Evolutionary conservation across 345 rosid genomes (phyloP), one percentile per base, ranked within the genome.

Genomic region (Theobroma cacao): DNA sequence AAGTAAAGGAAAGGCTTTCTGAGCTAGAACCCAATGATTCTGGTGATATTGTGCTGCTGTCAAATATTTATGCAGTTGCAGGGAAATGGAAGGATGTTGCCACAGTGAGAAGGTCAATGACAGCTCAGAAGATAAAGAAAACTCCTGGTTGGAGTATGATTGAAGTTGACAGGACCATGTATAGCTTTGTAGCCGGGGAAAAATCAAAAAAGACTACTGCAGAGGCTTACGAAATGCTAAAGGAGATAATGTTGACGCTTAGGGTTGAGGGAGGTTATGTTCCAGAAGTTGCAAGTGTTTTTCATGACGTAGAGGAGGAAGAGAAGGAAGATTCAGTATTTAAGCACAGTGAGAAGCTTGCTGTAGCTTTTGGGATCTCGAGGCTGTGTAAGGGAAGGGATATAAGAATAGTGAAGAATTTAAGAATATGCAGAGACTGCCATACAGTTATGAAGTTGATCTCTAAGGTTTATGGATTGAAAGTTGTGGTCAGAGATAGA

Each of bases 271-370:
- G 87, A 71, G 88, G 89, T 31, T 90, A 90, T 81, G 72, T 84
- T 36, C 94, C 88, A n/a, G 90, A 87, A 78, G 72, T 82, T 55
- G 80, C 85, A 48, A 87, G 71, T 75, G 90, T 86, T 63, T 80
- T 88, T 22, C 86, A 87, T 66, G 92, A 90, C 56, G 58, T 90
- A 70, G 84, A 87, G 73, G 88, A 87, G 74, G 94, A 88, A 84
- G 94, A 90, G 52, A 88, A 90, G 77, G 92, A 90, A 80, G 84
- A 81, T 84, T 89, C 86, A 62, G 85, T 86, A 53, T 74, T 79
- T 22, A 85, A 80, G 75, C 94, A 90, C 78, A 90, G 94, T 55
- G 94, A 90, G 81, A 90, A 90, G 85, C 90, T 90, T 74, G 94
- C 94, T 47, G 87, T 88, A 24, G 94, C 94, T 59, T 90, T 88